These are phyloP conservation scores for Colletotrichum shisoi DNA, from an alignment of 2,329 filamentous ascomycete genomes.

Conservation along the genomic window DNA sequence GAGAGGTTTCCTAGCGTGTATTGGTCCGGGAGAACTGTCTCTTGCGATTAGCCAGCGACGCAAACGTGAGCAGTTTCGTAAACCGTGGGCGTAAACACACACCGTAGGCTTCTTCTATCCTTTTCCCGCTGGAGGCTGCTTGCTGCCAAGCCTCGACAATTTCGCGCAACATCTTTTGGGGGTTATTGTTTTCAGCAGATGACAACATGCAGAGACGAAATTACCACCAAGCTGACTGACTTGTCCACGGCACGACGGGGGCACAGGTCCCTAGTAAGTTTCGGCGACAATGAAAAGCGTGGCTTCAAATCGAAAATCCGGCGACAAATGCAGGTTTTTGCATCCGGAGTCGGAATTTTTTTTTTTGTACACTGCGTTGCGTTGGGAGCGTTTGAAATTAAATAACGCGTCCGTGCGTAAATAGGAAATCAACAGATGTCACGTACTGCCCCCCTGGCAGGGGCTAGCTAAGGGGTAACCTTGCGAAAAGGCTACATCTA, in stretches of 20 bases:
- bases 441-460: too few relatives aligned
- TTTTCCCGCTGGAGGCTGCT: not conserved
- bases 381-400: too few relatives aligned
- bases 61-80: not conserved
- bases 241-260: not conserved
- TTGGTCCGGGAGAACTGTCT: not conserved
- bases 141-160: slow-evolving; percentile 2
- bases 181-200: not conserved
- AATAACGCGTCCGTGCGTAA: too few relatives aligned
- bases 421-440: too few relatives aligned
- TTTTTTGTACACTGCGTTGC: too few relatives aligned
- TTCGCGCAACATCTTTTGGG: slow-evolving; percentile 3
- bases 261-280: not conserved
- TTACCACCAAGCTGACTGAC: not conserved
- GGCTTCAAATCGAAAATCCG: not conserved
- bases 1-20: slow-evolving; percentile 18
- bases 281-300: not conserved
- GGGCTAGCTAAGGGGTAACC: too few relatives aligned
- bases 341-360: not conserved
- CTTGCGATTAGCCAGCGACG: not conserved
- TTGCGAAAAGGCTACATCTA: too few relatives aligned
- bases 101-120: not conserved
- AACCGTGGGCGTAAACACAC: not conserved
- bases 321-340: not conserved
- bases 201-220: not conserved